phyloP scores from a whole-genome alignment of 1,284 basidiomycete species.

The Takashimella koratensis region DNA sequence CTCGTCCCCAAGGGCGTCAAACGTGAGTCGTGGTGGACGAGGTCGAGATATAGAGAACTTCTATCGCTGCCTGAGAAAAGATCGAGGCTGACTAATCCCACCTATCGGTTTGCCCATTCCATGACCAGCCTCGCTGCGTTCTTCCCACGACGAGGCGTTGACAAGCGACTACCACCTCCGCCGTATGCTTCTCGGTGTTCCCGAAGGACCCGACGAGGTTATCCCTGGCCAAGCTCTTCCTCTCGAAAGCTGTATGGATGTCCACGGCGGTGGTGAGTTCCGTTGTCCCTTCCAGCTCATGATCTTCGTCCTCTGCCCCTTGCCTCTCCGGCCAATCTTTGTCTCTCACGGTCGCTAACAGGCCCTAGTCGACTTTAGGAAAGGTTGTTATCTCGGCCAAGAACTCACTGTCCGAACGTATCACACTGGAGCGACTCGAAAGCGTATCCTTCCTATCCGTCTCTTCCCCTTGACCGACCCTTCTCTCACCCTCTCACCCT shows the following conservation, averaged over 20 bases:
- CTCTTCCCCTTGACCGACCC: conserved; percentile 19
- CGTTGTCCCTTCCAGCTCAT: neutral
- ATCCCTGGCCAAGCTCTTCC: conserved; percentile 74
- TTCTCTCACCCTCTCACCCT: neutral
- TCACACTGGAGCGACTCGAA: conserved; percentile 87
- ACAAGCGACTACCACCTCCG: conserved; percentile 64
- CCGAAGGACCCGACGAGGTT: conserved; percentile 80
- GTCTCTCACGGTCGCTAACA: conserved; percentile 2
- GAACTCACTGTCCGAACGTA: conserved; percentile 96
- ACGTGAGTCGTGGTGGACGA: too few species aligned
- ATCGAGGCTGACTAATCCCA: too few species aligned
- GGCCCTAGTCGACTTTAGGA: conserved; percentile 86
- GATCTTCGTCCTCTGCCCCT: neutral
- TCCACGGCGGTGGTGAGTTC: conserved; percentile 80
- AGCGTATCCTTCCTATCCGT: conserved; percentile 79
- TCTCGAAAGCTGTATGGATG: conserved; percentile 88
- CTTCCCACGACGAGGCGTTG: conserved; percentile 18
- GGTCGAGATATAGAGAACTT: too few species aligned
- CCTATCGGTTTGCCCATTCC: too few species aligned
- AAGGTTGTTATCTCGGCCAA: conserved; percentile 98
- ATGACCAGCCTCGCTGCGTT: conserved; percentile 18
- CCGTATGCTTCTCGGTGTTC: conserved; percentile 76
- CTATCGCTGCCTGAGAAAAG: too few species aligned
- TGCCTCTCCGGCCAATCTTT: too few species aligned
- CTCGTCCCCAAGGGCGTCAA: conserved; percentile 64